A percentile compares a stretch with the other conserved stretches of the same genome.
Conservation (phyloP, 176 grass and related monocot species). For the Phyllostachys edulis region DNA sequence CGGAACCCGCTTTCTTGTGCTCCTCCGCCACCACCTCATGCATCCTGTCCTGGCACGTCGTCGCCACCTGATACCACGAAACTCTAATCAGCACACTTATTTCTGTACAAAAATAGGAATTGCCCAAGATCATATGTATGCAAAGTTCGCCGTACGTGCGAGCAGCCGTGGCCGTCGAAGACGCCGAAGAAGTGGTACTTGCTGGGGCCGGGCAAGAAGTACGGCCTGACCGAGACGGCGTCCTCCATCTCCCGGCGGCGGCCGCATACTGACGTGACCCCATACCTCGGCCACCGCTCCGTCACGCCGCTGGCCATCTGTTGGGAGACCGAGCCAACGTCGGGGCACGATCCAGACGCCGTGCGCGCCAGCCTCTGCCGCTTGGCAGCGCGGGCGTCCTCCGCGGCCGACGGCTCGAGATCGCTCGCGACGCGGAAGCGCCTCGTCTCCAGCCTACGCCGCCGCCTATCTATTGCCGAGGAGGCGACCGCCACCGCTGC, state of each 20-base stretch:
- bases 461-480: constrained; percentile 50
- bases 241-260: constrained; percentile 92
- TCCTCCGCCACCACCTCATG: constrained; percentile 70
- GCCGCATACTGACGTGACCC: constrained; percentile 60
- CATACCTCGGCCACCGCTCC: constrained; percentile 46
- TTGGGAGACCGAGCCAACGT: neutral
- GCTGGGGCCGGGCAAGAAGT: constrained; percentile 41
- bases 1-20: constrained; percentile 2
- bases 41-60: constrained; percentile 66
- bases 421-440: constrained; percentile 40
- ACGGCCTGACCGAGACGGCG: constrained; percentile 60
- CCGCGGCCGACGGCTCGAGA: constrained; percentile 25
- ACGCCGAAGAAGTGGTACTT: constrained; percentile 84
- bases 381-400: constrained; percentile 33
- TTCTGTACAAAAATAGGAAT: neutral
- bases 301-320: neutral
- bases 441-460: constrained; percentile 43
- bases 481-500: constrained; percentile 22
- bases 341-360: constrained; percentile 10
- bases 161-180: constrained; percentile 94
- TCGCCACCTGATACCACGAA: constrained; percentile 57
- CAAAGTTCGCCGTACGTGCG: constrained; percentile 45
- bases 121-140: neutral
- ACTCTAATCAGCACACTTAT: constrained; percentile 9
- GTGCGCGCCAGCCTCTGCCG: constrained; percentile 33